These are phyloP conservation scores for Penicillium janthinellum DNA, from an alignment of 2,329 filamentous ascomycete species.

Conservation along the genomic window DNA sequence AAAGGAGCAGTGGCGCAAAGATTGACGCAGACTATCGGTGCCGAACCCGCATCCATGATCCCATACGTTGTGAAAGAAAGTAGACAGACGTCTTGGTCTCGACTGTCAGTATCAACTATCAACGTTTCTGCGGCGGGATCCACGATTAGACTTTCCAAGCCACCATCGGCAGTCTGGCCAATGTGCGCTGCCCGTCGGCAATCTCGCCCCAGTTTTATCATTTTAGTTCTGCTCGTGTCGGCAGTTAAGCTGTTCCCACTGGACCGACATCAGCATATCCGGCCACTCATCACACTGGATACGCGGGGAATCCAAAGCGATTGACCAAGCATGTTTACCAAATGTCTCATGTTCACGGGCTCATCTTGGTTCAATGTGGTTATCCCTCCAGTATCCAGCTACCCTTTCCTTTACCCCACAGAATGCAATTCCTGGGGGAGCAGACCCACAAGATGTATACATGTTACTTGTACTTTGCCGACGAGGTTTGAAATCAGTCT, in stretches of 20 bases:
- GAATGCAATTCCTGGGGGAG: slow-evolving; percentile 22
- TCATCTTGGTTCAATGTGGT: not conserved
- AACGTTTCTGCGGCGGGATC: not conserved
- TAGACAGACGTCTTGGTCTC: not conserved
- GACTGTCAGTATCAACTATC: slow-evolving; percentile 3
- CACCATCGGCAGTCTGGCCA: slow-evolving; percentile 20
- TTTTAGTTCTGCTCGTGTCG: slow-evolving; percentile 8
- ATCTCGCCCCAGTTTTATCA: slow-evolving; percentile 2
- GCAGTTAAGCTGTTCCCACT: slow-evolving; percentile 7
- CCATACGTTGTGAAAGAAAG: not conserved
- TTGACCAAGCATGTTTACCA: slow-evolving; percentile 8
- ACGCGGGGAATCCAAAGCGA: not conserved
- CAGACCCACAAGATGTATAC: slow-evolving; percentile 7
- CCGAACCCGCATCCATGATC: slow-evolving; percentile 1
- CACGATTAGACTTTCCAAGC: slow-evolving; percentile 10
- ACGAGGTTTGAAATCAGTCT: not conserved
- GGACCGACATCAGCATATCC: not conserved
- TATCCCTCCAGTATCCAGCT: not conserved
- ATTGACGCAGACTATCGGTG: not conserved
- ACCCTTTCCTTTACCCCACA: slow-evolving; percentile 23
- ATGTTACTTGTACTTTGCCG: slow-evolving; percentile 10
- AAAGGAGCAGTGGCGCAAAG: not conserved
- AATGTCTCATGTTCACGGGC: not conserved
- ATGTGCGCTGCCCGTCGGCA: slow-evolving; percentile 20
- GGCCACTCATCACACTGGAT: not conserved